Base-by-base conservation (phyloP, 2,329 filamentous ascomycete species). In the Ascocoryne sarcoides region DNA sequence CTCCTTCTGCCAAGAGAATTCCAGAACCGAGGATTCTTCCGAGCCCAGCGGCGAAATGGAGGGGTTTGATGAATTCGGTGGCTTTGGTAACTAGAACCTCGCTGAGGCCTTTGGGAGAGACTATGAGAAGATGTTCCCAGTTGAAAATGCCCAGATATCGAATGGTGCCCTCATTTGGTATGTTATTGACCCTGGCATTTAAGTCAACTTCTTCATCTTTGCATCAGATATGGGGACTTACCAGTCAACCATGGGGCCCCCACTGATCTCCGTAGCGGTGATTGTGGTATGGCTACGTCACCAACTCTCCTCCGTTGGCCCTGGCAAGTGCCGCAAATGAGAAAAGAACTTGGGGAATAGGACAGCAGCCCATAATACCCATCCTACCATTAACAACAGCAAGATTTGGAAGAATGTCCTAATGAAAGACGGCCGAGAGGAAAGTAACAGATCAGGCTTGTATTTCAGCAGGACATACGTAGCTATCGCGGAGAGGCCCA, bases 1-100 rank as follows among this genome's bases (percentile, higher is more conserved):
- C 84, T 10, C 88, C 88, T 61, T 95, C 88, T 0, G 80, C 75
- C 4, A 65, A 65, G 23, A 95, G 64, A 8, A 88, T 65, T 7
- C 84, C 84, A 10, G 79, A 64, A 5, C 85, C 82, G 5, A 90
- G 65, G 23, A 88, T 68, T 14, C 74, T 68, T 1, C 70, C 73
- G 4, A 90, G 64, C 2, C 71, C 69, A 32, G 63, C 64, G 16
- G 75, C 65, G 12, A 84, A 49, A 14, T 67, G 54, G 1, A 52
- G 37, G 0, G 81, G 79, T 55, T 86, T 86, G 36, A 68, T 55
- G 48, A 83, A 88, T 28, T 81, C 73, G 57, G 88, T 86, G 48
- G 67, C 75, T 43, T 79, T 81, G 23, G 73, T 74, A 14, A 79
- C 75, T 2, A 87, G 66, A 2, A 86, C 70, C 56, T 87, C 82